Conservation (phyloP, 73 alveolate genomes). For the Blepharisma stoltei region DNA sequence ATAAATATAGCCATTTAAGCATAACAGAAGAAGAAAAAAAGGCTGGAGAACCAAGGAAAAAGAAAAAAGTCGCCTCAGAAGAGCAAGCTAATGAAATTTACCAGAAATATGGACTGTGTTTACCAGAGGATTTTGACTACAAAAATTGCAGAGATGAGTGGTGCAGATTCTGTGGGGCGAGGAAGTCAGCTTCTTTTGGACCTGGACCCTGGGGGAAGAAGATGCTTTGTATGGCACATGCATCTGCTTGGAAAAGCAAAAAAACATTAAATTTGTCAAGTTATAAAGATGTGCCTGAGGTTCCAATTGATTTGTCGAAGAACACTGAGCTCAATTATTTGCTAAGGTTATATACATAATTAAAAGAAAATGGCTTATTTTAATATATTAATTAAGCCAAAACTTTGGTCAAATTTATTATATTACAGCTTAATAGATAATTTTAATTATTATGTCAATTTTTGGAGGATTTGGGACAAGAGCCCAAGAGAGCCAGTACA, state of each 20-base stretch:
- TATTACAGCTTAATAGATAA: too few relatives aligned
- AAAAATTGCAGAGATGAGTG: conserved; percentile 32
- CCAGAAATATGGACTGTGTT: background rate
- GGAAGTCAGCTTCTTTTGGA: conserved; percentile 38
- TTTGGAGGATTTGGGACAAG: conserved; percentile 26
- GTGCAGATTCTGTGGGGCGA: conserved; percentile 64
- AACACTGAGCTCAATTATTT: too few relatives aligned
- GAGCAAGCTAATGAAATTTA: conserved; percentile 16
- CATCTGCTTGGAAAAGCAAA: conserved; percentile 50
- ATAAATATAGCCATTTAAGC: background rate
- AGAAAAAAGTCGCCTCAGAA: conserved; percentile 14
- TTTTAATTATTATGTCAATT: conserved; percentile 3
- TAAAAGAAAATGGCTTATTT: too few relatives aligned
- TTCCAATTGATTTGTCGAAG: too few relatives aligned
- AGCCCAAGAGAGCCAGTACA: background rate
- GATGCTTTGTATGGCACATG: conserved; percentile 50
- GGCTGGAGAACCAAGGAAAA: background rate
- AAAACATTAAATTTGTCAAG: background rate
- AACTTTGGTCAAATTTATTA: too few relatives aligned
- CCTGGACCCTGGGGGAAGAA: conserved; percentile 64
- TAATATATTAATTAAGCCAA: too few relatives aligned
- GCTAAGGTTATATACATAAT: too few relatives aligned
- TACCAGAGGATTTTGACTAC: conserved; percentile 16
- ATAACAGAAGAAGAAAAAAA: background rate
- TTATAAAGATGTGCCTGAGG: too few relatives aligned